These are phyloP conservation scores for Jamesozyma rosinii DNA, from an alignment of 805 yeast genomes.

Conservation along the genomic window DNA sequence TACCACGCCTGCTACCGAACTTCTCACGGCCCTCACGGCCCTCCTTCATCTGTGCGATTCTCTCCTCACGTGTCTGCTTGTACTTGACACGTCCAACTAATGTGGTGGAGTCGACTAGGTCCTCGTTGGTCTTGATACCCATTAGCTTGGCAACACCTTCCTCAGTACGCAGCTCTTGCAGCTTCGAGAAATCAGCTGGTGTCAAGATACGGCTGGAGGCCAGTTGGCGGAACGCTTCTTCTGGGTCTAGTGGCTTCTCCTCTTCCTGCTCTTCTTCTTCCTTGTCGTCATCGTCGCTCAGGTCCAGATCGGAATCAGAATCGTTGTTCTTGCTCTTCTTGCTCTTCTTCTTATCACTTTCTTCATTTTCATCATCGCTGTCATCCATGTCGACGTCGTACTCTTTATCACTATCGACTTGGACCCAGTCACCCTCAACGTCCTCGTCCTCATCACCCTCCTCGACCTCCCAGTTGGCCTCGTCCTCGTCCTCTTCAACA, in stretches of 20 bases:
- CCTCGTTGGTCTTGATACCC: constrained; percentile 62
- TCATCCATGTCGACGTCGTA: constrained; percentile 45
- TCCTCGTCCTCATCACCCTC: constrained; percentile 41
- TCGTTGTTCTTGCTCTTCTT: too few species aligned
- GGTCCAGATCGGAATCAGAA: constrained; percentile 30
- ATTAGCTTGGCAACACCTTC: constrained; percentile 78
- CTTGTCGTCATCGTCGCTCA: constrained; percentile 6
- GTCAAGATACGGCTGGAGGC: constrained; percentile 76
- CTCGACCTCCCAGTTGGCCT: constrained; percentile 55
- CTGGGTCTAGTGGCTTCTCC: constrained; percentile 29
- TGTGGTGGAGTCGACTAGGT: constrained; percentile 67
- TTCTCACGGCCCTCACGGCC: constrained; percentile 90
- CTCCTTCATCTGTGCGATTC: constrained; percentile 76
- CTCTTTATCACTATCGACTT: constrained; percentile 74
- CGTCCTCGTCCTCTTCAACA: constrained; percentile 47
- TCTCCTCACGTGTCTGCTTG: constrained; percentile 84
- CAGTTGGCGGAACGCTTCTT: constrained; percentile 41
- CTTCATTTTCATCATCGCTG: constrained; percentile 37
- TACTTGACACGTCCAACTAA: constrained; percentile 66
- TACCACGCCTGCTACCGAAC: constrained; percentile 82
- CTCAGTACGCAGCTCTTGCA: constrained; percentile 74
- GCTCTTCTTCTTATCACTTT: constrained; percentile 31
- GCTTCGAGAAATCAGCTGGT: constrained; percentile 95
- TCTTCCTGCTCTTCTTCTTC: constrained; percentile 19
- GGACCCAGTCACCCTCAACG: constrained; percentile 88